Evolutionary conservation across 768 basidiomycete genomes (phyloP).

Genomic region (Chiua virens): DNA sequence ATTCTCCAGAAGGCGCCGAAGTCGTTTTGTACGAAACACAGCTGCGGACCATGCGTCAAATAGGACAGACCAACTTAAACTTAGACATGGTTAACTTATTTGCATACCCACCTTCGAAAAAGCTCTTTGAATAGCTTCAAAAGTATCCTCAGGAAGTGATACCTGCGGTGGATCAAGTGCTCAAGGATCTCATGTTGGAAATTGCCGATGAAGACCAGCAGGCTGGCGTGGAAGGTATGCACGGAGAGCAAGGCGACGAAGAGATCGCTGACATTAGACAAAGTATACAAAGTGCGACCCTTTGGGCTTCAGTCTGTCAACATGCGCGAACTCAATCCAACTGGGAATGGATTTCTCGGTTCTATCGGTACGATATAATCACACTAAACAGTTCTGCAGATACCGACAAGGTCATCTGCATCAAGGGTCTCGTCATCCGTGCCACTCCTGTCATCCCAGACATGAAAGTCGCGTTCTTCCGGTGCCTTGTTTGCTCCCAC

Average conservation of each 20-base stretch:
- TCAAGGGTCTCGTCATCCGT: constrained; percentile 97
- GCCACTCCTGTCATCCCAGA: constrained; percentile 98
- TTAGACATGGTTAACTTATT: constrained; percentile 84
- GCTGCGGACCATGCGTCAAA: constrained; percentile 82
- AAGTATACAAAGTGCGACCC: constrained; percentile 91
- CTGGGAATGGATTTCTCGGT: constrained; percentile 49
- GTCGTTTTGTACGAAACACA: constrained; percentile 75
- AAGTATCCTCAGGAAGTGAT: constrained; percentile 98
- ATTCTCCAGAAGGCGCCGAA: constrained; percentile 67
- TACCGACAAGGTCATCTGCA: constrained; percentile 94
- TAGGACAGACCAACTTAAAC: constrained; percentile 92
- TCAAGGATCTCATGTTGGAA: constrained; percentile 92
- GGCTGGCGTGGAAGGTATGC: constrained; percentile 69
- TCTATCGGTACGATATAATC: neutral
- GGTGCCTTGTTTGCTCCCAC: constrained; percentile 92
- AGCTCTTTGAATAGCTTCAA: constrained; percentile 78
- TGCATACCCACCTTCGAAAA: constrained; percentile 82
- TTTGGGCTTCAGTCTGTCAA: constrained; percentile 83
- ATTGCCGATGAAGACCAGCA: constrained; percentile 79
- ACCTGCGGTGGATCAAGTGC: constrained; percentile 94
- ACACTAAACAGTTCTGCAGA: constrained; percentile 47
- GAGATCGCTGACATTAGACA: constrained; percentile 84
- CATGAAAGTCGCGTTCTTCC: constrained; percentile 99
- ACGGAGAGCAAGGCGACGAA: constrained; percentile 71
- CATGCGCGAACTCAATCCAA: constrained; percentile 95